Percentiles rank a stretch among this genome's conserved stretches.
Conservation (phyloP, 2,329 filamentous ascomycete species). For the Penicillium sp. region DNA sequence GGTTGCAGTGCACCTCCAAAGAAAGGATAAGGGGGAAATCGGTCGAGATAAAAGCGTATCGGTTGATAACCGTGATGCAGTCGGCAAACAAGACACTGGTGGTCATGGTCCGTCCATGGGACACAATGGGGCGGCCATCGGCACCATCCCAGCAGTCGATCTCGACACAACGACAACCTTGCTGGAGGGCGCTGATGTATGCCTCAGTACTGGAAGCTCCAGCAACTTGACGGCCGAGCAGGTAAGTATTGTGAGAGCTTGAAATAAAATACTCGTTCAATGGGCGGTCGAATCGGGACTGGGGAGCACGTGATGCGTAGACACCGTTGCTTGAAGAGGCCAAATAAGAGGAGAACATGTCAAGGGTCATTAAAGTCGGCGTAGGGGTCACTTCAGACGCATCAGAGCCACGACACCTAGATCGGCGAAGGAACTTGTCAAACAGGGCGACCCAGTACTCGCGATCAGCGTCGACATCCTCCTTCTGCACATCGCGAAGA, state of each 20-base stretch:
- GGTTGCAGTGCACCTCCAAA: conserved; percentile 89
- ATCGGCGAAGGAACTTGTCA: conserved; percentile 64
- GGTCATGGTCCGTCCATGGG: conserved; percentile 86
- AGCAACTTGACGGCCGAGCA: conserved; percentile 84
- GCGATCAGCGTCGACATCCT: conserved; percentile 69
- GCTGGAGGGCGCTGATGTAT: conserved; percentile 84
- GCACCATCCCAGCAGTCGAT: conserved; percentile 97
- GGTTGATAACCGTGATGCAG: conserved; percentile 88
- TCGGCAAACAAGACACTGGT: conserved; percentile 86
- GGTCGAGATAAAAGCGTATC: conserved; percentile 88
- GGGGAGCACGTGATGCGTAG: conserved; percentile 60
- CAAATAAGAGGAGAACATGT: conserved; percentile 75
- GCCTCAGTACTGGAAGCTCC: conserved; percentile 92
- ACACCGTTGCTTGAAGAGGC: conserved; percentile 72
- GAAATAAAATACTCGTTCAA: conserved; percentile 98
- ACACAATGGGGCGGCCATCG: conserved; percentile 83
- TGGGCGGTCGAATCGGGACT: conserved; percentile 72
- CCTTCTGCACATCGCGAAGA: conserved; percentile 69
- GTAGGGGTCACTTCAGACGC: conserved; percentile 39
- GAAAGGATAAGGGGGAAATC: conserved; percentile 90
- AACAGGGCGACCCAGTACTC: conserved; percentile 72
- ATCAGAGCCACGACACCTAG: conserved; percentile 51
- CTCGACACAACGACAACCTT: conserved; percentile 92
- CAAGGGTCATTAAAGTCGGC: conserved; percentile 68
- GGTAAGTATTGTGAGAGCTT: conserved; percentile 97